Evolutionary conservation across 352 stramenopile genomes (phyloP).

Genomic region (Phytopythium oedochilum): DNA sequence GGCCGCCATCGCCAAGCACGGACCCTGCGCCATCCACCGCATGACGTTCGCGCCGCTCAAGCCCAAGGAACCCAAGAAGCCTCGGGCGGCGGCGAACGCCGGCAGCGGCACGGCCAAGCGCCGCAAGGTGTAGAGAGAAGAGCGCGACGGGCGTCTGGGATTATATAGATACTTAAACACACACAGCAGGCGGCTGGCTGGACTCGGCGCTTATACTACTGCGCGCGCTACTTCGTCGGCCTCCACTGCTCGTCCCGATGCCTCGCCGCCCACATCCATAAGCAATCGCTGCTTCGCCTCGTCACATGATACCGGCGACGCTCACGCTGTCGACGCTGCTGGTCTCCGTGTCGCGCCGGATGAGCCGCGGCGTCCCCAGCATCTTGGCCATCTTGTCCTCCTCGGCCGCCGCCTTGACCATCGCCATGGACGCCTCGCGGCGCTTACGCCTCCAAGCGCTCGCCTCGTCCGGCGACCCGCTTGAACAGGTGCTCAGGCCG

Average conservation of each 20-base stretch:
- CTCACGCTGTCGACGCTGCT: constrained; percentile 5
- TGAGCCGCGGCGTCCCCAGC: constrained; percentile 1
- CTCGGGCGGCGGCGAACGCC: not conserved
- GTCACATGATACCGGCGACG: not conserved
- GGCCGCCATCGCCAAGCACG: constrained; percentile 81
- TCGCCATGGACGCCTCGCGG: constrained; percentile 5
- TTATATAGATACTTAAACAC: no score
- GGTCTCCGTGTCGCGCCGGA: constrained; percentile 4
- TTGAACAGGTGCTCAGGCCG: constrained; percentile 21
- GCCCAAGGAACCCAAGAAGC: constrained; percentile 30
- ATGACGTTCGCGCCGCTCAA: constrained; percentile 97
- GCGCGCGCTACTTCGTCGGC: no score
- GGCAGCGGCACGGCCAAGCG: not conserved
- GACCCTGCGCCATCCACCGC: constrained; percentile 93
- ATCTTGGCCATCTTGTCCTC: not conserved
- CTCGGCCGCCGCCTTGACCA: constrained; percentile 1
- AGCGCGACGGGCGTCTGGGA: not conserved
- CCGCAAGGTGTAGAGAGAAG: not conserved
- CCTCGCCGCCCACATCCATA: not conserved
- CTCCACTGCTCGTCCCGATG: no score
- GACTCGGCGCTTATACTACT: no score
- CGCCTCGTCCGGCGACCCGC: constrained; percentile 1
- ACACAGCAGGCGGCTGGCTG: no score
- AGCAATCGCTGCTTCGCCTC: not conserved
- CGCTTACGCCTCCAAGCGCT: constrained; percentile 3